Conservation (phyloP, 805 yeast genomes). For the Zygotorulaspora florentina region DNA sequence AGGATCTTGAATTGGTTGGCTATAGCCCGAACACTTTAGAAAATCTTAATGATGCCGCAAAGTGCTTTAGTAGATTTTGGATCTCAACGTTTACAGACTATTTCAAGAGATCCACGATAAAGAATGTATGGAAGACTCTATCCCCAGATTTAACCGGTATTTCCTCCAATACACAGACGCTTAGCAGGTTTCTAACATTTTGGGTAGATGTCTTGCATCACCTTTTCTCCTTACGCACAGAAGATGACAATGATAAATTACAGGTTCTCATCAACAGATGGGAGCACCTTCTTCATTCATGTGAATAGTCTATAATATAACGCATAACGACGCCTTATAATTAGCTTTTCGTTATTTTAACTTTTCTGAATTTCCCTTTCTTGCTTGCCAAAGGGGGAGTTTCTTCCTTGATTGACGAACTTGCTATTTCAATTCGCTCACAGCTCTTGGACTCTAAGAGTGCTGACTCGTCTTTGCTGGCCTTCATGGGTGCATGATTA, state of each 20-base stretch:
- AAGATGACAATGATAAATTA: slow-evolving; percentile 23
- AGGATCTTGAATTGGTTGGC: slow-evolving; percentile 48
- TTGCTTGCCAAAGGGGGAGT: slow-evolving; percentile 4
- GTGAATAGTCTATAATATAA: background rate
- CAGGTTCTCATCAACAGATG: slow-evolving; percentile 5
- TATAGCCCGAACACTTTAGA: slow-evolving; percentile 39
- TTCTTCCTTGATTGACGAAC: background rate
- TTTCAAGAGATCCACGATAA: slow-evolving; percentile 32
- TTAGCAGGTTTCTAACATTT: slow-evolving; percentile 43
- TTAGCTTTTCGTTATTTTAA: slow-evolving; percentile 9
- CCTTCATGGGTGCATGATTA: background rate
- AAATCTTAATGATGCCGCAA: slow-evolving; percentile 42
- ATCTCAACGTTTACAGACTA: slow-evolving; percentile 54
- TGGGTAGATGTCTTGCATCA: slow-evolving; percentile 48
- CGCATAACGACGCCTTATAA: background rate
- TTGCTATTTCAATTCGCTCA: background rate
- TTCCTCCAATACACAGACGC: slow-evolving; percentile 33
- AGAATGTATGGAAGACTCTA: slow-evolving; percentile 25
- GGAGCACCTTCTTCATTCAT: slow-evolving; percentile 1
- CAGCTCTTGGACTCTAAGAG: too few species aligned
- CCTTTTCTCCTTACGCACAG: slow-evolving; percentile 40
- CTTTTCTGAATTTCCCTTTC: slow-evolving; percentile 15
- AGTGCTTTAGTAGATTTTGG: slow-evolving; percentile 45
- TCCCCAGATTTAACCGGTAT: slow-evolving; percentile 21
- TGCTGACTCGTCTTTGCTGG: background rate